Evolutionary conservation across 1,284 basidiomycete genomes (phyloP), one percentile per base, ranked within the genome.

Genomic region (Boletus semigastroideus): DNA sequence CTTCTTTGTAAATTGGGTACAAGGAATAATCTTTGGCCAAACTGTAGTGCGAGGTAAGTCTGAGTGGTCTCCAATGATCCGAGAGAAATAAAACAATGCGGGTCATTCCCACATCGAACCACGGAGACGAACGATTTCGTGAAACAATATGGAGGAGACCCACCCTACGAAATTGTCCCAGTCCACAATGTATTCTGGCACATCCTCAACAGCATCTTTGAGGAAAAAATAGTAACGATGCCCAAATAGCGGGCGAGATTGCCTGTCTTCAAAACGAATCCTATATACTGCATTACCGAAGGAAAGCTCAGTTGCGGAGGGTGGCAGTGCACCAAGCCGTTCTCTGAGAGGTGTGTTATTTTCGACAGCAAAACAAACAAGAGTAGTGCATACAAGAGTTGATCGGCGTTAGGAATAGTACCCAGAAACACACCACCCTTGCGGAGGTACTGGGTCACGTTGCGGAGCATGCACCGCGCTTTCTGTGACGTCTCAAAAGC

Each of bases 181-280:
- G 51, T 87, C 81, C 10, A 99, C 96, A 44, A 99, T 78, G 64
- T 96, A 99, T 69, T 99, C 97, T 3, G 95, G 95, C 28, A 98
- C 95, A 64, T 98, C 87, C 61, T 94, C 94, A 5, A 99, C 95
- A 1, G 97, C 97, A 64, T 99, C 97, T 64, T 84, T 75, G 30
- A 99, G 80, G 74, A 84, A 98, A 76, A 99, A 99, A 68, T 82
- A 87, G 67, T 99, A 99, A 52, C 89, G 85, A 69, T 98, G 91
- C 5, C 97, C 97, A 65, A 88, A 96, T 13, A 85, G 60, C 9
- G 87, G 84, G 48, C 79, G 75, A 52, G 83, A 74, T 11, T 78
- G 72, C 55, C 79, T 84, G 46, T 82, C 73, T 57, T 92, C 87
- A 66, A 99, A 99, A 36, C 83, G 82, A 63, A 99, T 90, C 58